Evolutionary conservation across 1,284 basidiomycete genomes (phyloP), one percentile per base, ranked within the genome.

Genomic region (Trichosporon ovoides): DNA sequence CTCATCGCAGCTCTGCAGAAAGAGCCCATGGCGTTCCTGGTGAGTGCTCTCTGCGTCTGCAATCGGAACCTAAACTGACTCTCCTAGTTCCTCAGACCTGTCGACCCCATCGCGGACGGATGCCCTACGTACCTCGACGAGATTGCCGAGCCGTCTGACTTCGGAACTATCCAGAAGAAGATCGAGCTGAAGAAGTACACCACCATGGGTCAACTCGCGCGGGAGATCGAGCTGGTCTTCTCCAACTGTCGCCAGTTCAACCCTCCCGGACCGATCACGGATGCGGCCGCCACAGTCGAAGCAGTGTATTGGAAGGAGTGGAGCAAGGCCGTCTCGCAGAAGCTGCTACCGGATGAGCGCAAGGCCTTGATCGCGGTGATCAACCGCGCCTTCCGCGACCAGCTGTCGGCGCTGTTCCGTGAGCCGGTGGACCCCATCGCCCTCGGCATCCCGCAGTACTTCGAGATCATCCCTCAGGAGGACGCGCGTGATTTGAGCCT

Each of bases 101-200:
- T 98, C 14, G 89, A 98, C 75, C 88, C 94, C 0, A 76, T 87
- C 7, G 73, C 78, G 53, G 89, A 88, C 77, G 91, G 87, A 24
- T 94, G 87, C 75, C 92, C 89, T 38, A 91, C 90, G 87, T 98
- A 98, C 74, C 85, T 89, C 59, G 85, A 96, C 11, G 96, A 98
- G 78, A 97, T 99, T 72, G 81, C 84, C 64, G 78, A 88, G 63
- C 96, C 96, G 7, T 98, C 98, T 92, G 94, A 98, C 77, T 86
- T 98, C 56, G 85, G 85, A 10, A 96, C 94, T 10, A 90, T 98
- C 71, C 75, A 77, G 35, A 80, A 80, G 52, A 93, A 91, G 70
- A 78, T 96, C 54, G 81, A 82, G 38, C 24, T 22, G 49, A 71
- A 67, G 56, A 80, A 82, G 68, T 97, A 96, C 75, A 68, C 78